A percentile compares a stretch with the other conserved stretches of the same genome.
Evolutionary conservation across 2,329 filamentous ascomycete species (phyloP).

Genomic region (Ceratocystis variospora): DNA sequence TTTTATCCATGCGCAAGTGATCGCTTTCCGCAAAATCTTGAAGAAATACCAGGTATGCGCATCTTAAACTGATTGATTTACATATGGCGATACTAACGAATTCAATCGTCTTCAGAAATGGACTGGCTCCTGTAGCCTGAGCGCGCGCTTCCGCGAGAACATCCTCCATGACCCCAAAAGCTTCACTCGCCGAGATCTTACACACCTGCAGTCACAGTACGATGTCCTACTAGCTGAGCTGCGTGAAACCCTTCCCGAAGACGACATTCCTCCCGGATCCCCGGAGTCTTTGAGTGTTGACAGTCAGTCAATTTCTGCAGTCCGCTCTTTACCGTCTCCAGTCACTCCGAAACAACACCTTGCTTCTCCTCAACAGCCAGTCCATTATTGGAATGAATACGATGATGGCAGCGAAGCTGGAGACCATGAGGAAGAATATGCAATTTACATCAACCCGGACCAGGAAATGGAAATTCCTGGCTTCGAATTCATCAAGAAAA

Average conservation of each 20-base stretch:
- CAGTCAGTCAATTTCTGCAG: constrained; percentile 11
- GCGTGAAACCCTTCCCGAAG: constrained; percentile 32
- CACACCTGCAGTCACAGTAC: constrained; percentile 36
- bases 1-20: constrained; percentile 59
- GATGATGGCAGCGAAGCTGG: constrained; percentile 61
- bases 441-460: constrained; percentile 62
- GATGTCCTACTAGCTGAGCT: constrained; percentile 37
- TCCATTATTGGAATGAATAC: constrained; percentile 74
- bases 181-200: constrained; percentile 56
- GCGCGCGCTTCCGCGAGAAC: constrained; percentile 51
- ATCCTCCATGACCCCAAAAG: constrained; percentile 53
- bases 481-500: constrained; percentile 42
- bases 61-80: background rate
- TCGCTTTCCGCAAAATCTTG: constrained; percentile 67
- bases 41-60: constrained; percentile 62
- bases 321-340: background rate
- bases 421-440: constrained; percentile 48
- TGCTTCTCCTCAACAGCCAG: constrained; percentile 8
- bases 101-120: constrained; percentile 46
- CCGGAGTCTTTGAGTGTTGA: constrained; percentile 25
- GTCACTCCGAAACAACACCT: constrained; percentile 22
- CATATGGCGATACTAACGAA: background rate
- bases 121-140: constrained; percentile 57
- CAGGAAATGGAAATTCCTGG: constrained; percentile 47
- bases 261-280: constrained; percentile 29